Evolutionary conservation across 2,329 filamentous ascomycete species (phyloP), one percentile per base, ranked within the genome.

Genomic region (Fusarium sp.): DNA sequence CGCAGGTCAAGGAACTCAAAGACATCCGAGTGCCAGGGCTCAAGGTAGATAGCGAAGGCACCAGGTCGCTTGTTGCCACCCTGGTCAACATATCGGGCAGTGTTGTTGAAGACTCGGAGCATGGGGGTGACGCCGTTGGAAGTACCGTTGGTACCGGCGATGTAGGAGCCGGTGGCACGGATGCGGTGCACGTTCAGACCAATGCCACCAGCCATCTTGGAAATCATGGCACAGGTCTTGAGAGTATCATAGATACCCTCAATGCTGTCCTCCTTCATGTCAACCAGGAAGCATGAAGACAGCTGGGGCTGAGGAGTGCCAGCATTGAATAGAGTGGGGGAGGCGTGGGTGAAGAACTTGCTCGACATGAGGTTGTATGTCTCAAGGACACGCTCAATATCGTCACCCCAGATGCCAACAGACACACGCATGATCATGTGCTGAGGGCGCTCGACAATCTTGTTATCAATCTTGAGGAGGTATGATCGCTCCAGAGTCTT

Each of bases 371-470:
- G 90, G 84, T 98, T 95, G 87, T 99, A 99, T 43, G 96, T 98
- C 88, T 99, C 94, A 58, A 98, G 91, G 70, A 94, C 95, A 78
- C 92, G 94, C 85, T 98, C 96, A 65, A 99, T 92, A 77, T 98
- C 89, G 70, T 97, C 94, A 65, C 95, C 95, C 86, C 97, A 97
- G 75, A 99, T 97, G 62, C 96, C 96, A 62, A 99, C 95, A 74
- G 96, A 90, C 57, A 99, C 96, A 88, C 96, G 94, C 96, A 99
- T 99, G 77, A 99, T 95, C 94, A 99, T 96, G 86, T 99, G 96
- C 84, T 99, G 96, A 46, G 96, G 96, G 77, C 96, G 91, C 86
- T 99, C 96, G 55, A 95, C 95, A 79, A 98, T 94, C 85, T 98
- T 97, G 80, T 94, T 95, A 77, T 98, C 89, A 73, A 98, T 92